A percentile compares a stretch with the other conserved stretches of the same genome.
These are phyloP conservation scores for Boletus coccyginus DNA, from an alignment of 768 basidiomycete genomes.

Conservation along the genomic window DNA sequence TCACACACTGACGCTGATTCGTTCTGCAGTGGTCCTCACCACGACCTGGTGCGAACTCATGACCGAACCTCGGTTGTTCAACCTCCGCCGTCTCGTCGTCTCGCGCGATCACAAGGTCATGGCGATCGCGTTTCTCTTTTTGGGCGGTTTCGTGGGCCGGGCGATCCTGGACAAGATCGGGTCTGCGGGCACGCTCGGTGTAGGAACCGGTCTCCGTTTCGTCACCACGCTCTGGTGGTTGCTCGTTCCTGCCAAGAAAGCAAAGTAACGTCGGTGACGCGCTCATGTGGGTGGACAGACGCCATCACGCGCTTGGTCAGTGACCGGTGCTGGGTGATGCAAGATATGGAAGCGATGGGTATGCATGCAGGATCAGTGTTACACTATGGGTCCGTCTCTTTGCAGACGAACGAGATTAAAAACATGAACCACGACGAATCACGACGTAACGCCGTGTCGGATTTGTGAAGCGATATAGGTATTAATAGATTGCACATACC, in stretches of 20 bases:
- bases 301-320: too few relatives aligned
- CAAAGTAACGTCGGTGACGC: not conserved
- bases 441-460: slow-evolving; percentile 14
- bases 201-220: slow-evolving; percentile 61
- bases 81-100: slow-evolving; percentile 45
- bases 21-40: slow-evolving; percentile 66
- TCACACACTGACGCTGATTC: too few relatives aligned
- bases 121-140: slow-evolving; percentile 65
- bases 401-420: not conserved
- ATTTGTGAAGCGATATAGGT: slow-evolving; percentile 4
- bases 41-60: slow-evolving; percentile 88
- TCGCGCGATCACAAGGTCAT: slow-evolving; percentile 72
- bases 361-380: not conserved
- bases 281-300: too few relatives aligned
- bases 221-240: slow-evolving; percentile 65
- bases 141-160: slow-evolving; percentile 70
- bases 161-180: slow-evolving; percentile 60
- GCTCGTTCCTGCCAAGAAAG: slow-evolving; percentile 45
- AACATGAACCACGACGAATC: not conserved
- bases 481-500: slow-evolving; percentile 6
- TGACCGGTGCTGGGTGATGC: too few relatives aligned
- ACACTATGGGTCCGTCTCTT: too few relatives aligned
- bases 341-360: not conserved
- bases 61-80: slow-evolving; percentile 76
- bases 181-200: slow-evolving; percentile 60